phyloP scores from a whole-genome alignment of 192 early-diverging fungal species.

The Linnemannia exigua region DNA sequence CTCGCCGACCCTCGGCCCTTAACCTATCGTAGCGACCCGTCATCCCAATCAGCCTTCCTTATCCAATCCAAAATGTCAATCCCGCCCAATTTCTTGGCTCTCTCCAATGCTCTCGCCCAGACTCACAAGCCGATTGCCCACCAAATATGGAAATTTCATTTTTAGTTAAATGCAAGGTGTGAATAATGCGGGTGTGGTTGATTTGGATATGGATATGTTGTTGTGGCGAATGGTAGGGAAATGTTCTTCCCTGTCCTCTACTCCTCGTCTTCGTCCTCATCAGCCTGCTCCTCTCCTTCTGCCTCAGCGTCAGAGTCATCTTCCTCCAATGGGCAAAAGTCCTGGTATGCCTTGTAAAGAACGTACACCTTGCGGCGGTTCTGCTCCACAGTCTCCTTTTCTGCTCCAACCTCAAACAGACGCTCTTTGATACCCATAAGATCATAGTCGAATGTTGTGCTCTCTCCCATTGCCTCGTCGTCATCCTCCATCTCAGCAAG shows the following conservation, averaged over 20 bases:
- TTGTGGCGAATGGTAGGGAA: neutral
- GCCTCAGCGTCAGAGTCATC: conserved; percentile 37
- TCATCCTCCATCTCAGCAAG: conserved; percentile 41
- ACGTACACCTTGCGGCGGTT: conserved; percentile 48
- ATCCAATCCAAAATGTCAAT: neutral
- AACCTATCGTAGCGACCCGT: neutral
- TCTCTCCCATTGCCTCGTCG: conserved; percentile 36
- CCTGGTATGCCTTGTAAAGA: conserved; percentile 45
- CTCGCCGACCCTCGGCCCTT: neutral
- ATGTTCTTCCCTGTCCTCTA: neutral
- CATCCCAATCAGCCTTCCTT: neutral
- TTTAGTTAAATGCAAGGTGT: conserved; percentile 13
- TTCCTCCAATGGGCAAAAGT: conserved; percentile 48
- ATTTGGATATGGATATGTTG: conserved; percentile 11
- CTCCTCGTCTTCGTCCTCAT: conserved; percentile 20
- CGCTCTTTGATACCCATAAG: conserved; percentile 49
- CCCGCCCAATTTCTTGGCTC: neutral
- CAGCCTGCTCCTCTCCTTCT: conserved; percentile 19
- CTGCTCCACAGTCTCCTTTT: conserved; percentile 41
- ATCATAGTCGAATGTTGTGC: conserved; percentile 53
- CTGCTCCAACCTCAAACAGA: conserved; percentile 11
- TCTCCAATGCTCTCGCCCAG: neutral
- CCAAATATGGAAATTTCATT: neutral
- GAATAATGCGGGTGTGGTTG: neutral
- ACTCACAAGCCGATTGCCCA: conserved; percentile 4